Evolutionary conservation across 208 protist species (phyloP), one percentile per base, ranked within the genome.

Genomic region (Trypanosomatidae sp.): DNA sequence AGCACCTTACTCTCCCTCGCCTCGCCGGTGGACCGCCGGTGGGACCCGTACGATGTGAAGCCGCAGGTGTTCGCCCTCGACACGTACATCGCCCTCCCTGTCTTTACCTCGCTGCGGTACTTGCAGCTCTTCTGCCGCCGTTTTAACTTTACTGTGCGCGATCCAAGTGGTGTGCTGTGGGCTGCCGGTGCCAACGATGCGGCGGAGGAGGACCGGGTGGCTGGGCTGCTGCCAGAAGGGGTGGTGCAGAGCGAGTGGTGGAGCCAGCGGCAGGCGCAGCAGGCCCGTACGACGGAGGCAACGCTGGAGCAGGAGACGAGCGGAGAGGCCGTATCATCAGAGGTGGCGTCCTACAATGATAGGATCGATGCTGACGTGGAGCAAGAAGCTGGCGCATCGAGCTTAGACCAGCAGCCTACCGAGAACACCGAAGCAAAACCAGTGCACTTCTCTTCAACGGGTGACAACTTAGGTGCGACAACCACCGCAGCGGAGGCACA

Each of bases 1-100:
- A 87, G 84, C 64, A 88, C 83, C 33, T 66, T 95, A 46, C 83
- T 97, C 55, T 97, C 92, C 10, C 70, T 97, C 39, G 92, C 92
- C 15, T 90, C 90, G 12, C 92, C 92, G n/a, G 90, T 95, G 2
- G 83, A 71, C 5, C 62, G 69, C 15, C 22, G 12, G 53, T 97
- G 90, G 89, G 92, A 97, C 59, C 92, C 92, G 44, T 95, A 94
- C 75, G 92, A 95, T 55, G 87, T 92, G 25, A 93, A 95, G 79
- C 90, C 92, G 70, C 92, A 97, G 76, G 86, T 94, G 12, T 97
- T 97, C 66, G 92, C 92, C 6, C 69, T 97, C 7, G 86, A 94
- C 64, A 90, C 76, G n/a, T 95, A 93, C 83, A 77, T 97, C 49
- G 90, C 87, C n/a, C 81, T 97, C 17, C 92, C 92, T 19, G 92